Base-by-base conservation (phyloP, 805 yeast genomes). In the Jamesozyma jinghongensis region DNA sequence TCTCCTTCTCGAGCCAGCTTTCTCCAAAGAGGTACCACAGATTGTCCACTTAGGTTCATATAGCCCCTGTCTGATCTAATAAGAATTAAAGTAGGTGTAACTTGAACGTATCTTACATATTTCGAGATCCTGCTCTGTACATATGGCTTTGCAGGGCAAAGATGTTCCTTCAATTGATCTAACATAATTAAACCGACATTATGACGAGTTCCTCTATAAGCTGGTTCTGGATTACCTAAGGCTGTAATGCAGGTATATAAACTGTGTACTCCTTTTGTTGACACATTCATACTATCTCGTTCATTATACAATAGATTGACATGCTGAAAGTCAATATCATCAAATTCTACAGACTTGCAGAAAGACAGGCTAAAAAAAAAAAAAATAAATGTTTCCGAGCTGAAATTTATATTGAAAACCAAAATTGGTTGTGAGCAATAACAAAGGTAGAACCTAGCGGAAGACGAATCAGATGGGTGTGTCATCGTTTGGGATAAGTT, bases 211-310 rank as follows among this genome's bases (percentile, higher is more conserved):
- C 68, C 67, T 6, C 62, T 60, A 50, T 71, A 84, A 37, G 67
- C 61, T 0, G 75, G 70, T 41, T 79, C 84, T 0, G 95, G 95
- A 52, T 86, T 86, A 1, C 95, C 95, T 2, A 86, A 43, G 8
- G 59, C 62, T 4, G 58, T 56, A 8, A 59, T 39, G 36, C 59
- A 56, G 1, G 53, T 48, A 16, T 40, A 41, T n/a, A 40, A 19
- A 6, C 10, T 13, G n/a, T 27, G 26, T 17, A 8, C 20, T 7
- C 10, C 26, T 10, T 22, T 22, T 10, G 10, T 6, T 7, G 26
- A 22, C 26, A 22, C 26, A 22, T 22, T 22, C 26, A 22, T 22
- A 7, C 26, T 22, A 22, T 22, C n/a, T n/a, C n/a, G n/a, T n/a
- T n/a, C n/a, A n/a, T n/a, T n/a, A n/a, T n/a, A n/a, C n/a, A n/a